Conservation (phyloP, 169 alveolate genomes). For the Plasmodium vivax region DNA sequence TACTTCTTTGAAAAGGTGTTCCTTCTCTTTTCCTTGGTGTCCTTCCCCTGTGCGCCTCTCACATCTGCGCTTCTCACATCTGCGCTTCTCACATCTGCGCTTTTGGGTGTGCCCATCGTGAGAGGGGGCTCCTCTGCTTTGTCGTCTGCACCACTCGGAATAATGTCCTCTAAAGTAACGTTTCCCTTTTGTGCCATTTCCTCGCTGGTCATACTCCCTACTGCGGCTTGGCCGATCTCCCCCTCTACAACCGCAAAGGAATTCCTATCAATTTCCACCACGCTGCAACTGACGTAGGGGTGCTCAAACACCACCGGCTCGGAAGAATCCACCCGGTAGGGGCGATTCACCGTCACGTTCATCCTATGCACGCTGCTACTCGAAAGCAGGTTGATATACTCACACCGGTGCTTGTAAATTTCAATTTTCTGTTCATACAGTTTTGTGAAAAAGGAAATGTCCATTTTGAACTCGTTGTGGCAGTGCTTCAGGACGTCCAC, state of each 20-base stretch:
- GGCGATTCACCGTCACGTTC: slow-evolving; percentile 3
- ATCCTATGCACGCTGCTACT: slow-evolving; percentile 23
- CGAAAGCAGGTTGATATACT: slow-evolving; percentile 28
- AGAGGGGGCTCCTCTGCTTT: background rate
- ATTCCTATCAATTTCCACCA: slow-evolving; percentile 23
- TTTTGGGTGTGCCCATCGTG: background rate
- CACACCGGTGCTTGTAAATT: slow-evolving; percentile 35
- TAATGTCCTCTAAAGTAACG: background rate
- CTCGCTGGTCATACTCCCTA: background rate
- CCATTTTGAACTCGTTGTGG: slow-evolving; percentile 54
- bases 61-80: background rate
- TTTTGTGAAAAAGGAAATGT: slow-evolving; percentile 47
- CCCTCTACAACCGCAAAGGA: background rate
- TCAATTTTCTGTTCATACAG: slow-evolving; percentile 35
- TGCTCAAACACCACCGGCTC: background rate
- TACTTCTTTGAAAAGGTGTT: slow-evolving; percentile 21
- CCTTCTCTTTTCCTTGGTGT: background rate
- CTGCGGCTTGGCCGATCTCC: background rate
- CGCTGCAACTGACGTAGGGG: slow-evolving; percentile 11
- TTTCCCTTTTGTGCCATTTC: background rate
- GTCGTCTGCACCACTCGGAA: background rate
- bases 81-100: background rate
- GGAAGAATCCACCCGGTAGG: background rate
- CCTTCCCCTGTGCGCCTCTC: background rate
- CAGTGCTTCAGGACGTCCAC: slow-evolving; percentile 14